Base-by-base conservation (phyloP, 148 eudicot genomes). In the Silene uniflora region DNA sequence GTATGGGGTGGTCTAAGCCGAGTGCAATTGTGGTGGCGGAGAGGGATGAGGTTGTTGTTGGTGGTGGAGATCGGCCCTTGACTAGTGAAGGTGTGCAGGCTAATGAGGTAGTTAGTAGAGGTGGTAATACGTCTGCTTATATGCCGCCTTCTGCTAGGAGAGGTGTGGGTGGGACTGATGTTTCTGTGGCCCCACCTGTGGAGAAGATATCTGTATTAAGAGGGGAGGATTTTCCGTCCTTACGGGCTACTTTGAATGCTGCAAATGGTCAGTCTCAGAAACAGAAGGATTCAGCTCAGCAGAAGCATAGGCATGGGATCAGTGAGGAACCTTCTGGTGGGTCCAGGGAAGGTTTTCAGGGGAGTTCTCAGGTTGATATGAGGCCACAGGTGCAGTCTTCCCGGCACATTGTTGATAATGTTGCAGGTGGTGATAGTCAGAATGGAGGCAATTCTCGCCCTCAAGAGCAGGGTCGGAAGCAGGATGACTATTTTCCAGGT, bases 211-310 rank as follows among this genome's bases (percentile, higher is more conserved):
- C 80, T 25, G 94, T 92, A 10, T 85, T 92, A 89, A 87, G 90
- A 79, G 99, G 97, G 61, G 99, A 95, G 75, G 99, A 95, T 83
- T 95, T 95, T 65, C 99, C 99, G 18, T 92, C 99, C 3, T 39
- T 95, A 32, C 80, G 76, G 72, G 99, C 96, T 74, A 93, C 97
- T 16, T 78, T 91, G 80, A 87, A 81, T 63, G 81, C 90, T 71
- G 73, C 86, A 42, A 84, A 84, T 56, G 92, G 89, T 29, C 71
- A 87, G 17, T 71, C 80, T 23, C 93, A 88, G 77, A 95, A 88
- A 72, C 93, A 85, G 67, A 92, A 90, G 84, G 96, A 92, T 76
- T 80, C 75, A 35, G 70, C 67, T 52, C 79, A 81, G 73, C 85
- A 88, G 25, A 90, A 87, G 78, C 89, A 86, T 77, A 90, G 79